A percentile compares a stretch with the other conserved stretches of the same genome.
These are phyloP conservation scores for Alternaria triticina DNA, from an alignment of 2,329 filamentous ascomycete species.

Conservation along the genomic window DNA sequence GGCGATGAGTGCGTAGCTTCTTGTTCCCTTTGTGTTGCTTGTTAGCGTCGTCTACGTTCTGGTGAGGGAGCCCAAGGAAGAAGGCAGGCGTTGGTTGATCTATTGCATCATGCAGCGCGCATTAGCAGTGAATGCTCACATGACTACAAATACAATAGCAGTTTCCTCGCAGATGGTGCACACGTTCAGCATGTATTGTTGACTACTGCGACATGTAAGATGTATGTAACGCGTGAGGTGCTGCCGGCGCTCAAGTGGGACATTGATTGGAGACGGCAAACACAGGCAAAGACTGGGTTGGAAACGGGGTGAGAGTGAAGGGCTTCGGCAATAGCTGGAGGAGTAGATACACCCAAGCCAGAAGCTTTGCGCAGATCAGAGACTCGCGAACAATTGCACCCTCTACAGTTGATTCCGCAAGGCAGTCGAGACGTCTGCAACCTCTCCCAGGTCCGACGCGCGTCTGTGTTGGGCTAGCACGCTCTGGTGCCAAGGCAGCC, in stretches of 20 bases:
- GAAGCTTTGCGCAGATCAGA: background rate
- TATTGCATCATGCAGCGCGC: constrained; percentile 40
- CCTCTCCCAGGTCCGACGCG: constrained; percentile 8
- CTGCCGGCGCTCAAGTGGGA: background rate
- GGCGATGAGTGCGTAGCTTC: constrained; percentile 23
- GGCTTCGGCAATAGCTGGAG: background rate
- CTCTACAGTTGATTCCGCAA: background rate
- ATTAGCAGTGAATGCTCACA: constrained; percentile 29
- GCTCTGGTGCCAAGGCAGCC: constrained; percentile 12
- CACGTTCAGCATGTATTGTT: background rate
- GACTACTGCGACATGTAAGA: background rate
- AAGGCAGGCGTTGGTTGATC: constrained; percentile 32
- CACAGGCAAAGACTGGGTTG: background rate
- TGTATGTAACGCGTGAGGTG: background rate
- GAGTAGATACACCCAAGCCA: background rate
- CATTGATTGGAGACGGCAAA: background rate
- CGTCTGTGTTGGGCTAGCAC: constrained; percentile 13
- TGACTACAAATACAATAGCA: constrained; percentile 25
- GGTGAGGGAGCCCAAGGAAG: constrained; percentile 14
- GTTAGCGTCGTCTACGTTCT: constrained; percentile 14
- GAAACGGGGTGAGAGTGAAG: background rate
- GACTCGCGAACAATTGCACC: background rate
- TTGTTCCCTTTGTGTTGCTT: constrained; percentile 9
- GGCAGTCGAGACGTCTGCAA: background rate
- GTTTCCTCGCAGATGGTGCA: background rate